Conservation (phyloP, 192 early-diverging fungal species). For the Coemansia guatemalensis region DNA sequence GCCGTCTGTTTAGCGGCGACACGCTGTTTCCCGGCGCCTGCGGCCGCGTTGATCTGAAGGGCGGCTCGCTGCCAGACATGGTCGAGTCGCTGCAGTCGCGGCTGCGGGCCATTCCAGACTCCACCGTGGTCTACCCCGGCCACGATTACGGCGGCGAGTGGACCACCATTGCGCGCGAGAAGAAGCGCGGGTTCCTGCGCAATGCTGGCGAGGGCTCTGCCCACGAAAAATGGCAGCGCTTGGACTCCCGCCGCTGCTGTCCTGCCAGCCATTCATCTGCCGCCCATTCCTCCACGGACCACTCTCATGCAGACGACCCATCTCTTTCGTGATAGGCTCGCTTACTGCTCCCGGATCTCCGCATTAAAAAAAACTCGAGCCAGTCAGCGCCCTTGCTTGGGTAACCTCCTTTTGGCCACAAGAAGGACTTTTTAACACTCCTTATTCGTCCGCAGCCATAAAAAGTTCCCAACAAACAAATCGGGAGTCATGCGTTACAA, state of each 20-base stretch:
- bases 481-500: slow-evolving; percentile 2
- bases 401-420: neutral
- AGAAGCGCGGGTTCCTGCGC: slow-evolving; percentile 46
- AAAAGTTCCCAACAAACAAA: neutral
- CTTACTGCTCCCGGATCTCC: too few species aligned
- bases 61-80: slow-evolving; percentile 67
- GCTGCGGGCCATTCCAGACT: slow-evolving; percentile 59
- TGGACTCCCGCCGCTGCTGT: slow-evolving; percentile 17
- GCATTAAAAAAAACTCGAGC: too few species aligned
- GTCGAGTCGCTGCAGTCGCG: slow-evolving; percentile 65
- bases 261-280: neutral
- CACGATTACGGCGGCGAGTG: slow-evolving; percentile 84
- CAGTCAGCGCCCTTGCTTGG: too few species aligned
- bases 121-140: slow-evolving; percentile 83
- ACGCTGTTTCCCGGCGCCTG: slow-evolving; percentile 79
- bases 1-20: slow-evolving; percentile 81
- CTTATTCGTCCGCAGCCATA: neutral
- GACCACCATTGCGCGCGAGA: slow-evolving; percentile 76
- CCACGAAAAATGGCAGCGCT: slow-evolving; percentile 20
- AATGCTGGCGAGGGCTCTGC: slow-evolving; percentile 26
- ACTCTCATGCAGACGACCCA: neutral
- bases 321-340: too few species aligned
- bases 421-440: neutral
- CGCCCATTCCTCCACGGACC: neutral
- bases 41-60: slow-evolving; percentile 82